Percentiles rank a stretch among this genome's conserved stretches.
Conservation (phyloP, 306 rosid genomes). For the Cicer bijugum region DNA sequence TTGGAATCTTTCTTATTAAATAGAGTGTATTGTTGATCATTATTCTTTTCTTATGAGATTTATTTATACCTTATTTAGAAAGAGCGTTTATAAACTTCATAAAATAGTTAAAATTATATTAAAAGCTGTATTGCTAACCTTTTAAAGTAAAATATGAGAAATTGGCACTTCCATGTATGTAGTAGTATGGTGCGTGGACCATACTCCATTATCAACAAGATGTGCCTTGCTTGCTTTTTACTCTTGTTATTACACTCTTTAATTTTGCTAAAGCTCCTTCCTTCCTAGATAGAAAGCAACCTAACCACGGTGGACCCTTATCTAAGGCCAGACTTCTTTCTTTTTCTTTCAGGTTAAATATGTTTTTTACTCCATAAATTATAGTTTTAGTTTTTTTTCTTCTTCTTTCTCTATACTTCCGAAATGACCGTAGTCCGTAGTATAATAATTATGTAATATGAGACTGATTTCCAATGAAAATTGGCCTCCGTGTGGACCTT, state of each 20-base stretch:
- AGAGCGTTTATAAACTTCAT: neutral
- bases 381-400: neutral
- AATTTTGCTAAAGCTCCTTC: slow-evolving; percentile 22
- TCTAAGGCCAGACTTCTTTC: neutral
- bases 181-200: slow-evolving; percentile 20
- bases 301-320: neutral
- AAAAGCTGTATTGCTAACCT: neutral
- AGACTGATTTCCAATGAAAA: neutral
- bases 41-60: neutral
- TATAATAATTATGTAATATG: neutral
- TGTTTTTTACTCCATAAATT: neutral
- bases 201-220: slow-evolving; percentile 8
- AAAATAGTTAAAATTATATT: neutral
- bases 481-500: no score
- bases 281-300: slow-evolving; percentile 12
- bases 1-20: neutral
- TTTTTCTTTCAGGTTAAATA: neutral
- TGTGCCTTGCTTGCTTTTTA: slow-evolving; percentile 21
- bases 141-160: slow-evolving; percentile 20
- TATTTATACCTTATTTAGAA: neutral
- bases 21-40: neutral
- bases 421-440: neutral
- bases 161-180: neutral
- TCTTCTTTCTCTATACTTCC: no score
- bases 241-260: neutral